These are phyloP conservation scores for Poa annua DNA, from an alignment of 176 grass and related monocot species.

Conservation along the genomic window DNA sequence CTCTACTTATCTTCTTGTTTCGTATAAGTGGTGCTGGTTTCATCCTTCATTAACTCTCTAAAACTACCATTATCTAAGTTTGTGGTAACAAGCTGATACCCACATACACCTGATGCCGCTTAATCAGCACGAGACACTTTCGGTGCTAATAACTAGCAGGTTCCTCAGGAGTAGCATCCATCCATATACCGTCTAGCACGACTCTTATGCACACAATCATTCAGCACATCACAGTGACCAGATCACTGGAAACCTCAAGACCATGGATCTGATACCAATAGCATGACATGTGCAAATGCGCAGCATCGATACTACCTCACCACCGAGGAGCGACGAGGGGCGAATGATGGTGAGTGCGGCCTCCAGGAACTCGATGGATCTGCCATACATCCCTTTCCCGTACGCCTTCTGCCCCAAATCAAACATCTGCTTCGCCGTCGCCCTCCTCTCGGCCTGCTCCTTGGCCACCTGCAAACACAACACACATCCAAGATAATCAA, in stretches of 20 bases:
- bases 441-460: constrained; percentile 87
- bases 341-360: constrained; percentile 82
- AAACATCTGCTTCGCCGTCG: constrained; percentile 88
- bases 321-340: constrained; percentile 74
- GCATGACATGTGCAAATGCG: neutral
- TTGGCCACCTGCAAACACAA: constrained; percentile 67
- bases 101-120: neutral
- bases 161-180: neutral
- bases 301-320: constrained; percentile 66
- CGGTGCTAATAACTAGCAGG: neutral
- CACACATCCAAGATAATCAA: neutral
- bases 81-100: neutral
- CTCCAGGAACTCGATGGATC: constrained; percentile 91
- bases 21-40: neutral
- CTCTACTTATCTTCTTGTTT: neutral
- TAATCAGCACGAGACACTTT: neutral
- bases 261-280: neutral
- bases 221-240: neutral
- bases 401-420: constrained; percentile 90
- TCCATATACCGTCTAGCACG: neutral
- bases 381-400: constrained; percentile 87
- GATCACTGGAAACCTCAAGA: neutral
- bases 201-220: neutral
- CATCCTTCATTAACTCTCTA: neutral
- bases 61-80: neutral